Conservation (phyloP, 257 asterid species). For the Solanum virginianum region DNA sequence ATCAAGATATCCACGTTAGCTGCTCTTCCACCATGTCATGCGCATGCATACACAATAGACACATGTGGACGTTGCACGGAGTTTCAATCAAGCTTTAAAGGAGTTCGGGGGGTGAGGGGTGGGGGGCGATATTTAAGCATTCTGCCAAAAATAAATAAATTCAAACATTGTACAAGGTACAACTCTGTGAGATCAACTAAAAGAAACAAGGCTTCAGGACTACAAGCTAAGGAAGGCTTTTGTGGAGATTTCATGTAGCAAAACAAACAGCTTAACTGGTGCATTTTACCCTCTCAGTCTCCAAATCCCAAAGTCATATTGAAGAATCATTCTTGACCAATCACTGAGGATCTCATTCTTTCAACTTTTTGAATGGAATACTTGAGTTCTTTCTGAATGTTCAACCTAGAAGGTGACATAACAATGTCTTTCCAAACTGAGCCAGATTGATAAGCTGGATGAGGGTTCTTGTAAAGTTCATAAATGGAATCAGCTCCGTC, state of each 20-base stretch:
- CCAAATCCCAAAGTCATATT: not conserved
- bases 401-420: conserved; percentile 82
- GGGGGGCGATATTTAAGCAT: too few relatives aligned
- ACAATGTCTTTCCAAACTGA: conserved; percentile 95
- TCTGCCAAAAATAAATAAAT: too few relatives aligned
- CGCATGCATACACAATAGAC: too few relatives aligned
- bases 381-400: conserved; percentile 90
- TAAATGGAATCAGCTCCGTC: conserved; percentile 64
- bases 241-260: not conserved
- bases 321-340: not conserved
- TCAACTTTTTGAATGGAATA: conserved; percentile 70
- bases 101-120: too few relatives aligned
- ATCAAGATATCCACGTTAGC: too few relatives aligned
- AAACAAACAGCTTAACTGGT: not conserved
- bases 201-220: not conserved
- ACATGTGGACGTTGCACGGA: too few relatives aligned
- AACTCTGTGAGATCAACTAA: not conserved
- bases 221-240: not conserved
- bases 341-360: conserved; percentile 7
- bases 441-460: conserved; percentile 72
- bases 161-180: not conserved
- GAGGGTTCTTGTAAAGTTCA: conserved; percentile 50
- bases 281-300: not conserved
- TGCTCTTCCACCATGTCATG: too few relatives aligned
- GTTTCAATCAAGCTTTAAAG: too few relatives aligned